Evolutionary conservation across 345 rosid species (phyloP), one percentile per base, ranked within the genome.

Genomic region (Adansonia digitata): DNA sequence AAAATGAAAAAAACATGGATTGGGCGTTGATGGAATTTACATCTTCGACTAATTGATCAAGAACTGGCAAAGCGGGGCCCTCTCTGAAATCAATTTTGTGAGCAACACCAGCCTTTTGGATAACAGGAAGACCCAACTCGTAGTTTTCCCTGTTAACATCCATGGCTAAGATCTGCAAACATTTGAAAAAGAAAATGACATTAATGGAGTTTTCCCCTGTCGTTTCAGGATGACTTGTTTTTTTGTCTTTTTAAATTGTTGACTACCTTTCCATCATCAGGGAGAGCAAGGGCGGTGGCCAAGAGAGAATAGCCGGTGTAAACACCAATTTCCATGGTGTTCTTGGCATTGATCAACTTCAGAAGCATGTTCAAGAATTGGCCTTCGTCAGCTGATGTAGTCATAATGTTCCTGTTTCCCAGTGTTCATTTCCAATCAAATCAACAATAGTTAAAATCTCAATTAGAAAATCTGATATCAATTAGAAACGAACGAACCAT

Each of bases 241-340:
- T 43, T 35, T 8, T 9, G 10, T 48, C 1, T 12, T 17, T 12
- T n/a, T 17, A 20, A 56, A 8, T 27, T 2, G 11, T 43, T 55
- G 15, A 12, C 11, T 14, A 89, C 99, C 92, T 89, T 89, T 67
- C 99, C 97, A 63, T 90, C 97, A 1, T 92, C 92, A 2, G 99
- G 99, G 56, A 96, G 86, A 75, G 99, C 99, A 56, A 96, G 97
- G 75, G 99, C 99, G 1, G 99, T 96, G 73, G 98, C 95, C n/a
- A 96, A 74, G 53, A 96, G 97, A 78, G 99, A 96, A 85, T 96
- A 93, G 39, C 99, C 98, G 20, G 99, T 96, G 90, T 89, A 96
- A 46, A 96, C 98, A 14, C 99, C 99, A 34, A 96, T 93, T 84
- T 96, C 99, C 98, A 96, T 96, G 40, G 99, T 96, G 90, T 93